These are phyloP conservation scores for Solanum megistacrolobum DNA, from an alignment of 257 asterid genomes.

Conservation along the genomic window DNA sequence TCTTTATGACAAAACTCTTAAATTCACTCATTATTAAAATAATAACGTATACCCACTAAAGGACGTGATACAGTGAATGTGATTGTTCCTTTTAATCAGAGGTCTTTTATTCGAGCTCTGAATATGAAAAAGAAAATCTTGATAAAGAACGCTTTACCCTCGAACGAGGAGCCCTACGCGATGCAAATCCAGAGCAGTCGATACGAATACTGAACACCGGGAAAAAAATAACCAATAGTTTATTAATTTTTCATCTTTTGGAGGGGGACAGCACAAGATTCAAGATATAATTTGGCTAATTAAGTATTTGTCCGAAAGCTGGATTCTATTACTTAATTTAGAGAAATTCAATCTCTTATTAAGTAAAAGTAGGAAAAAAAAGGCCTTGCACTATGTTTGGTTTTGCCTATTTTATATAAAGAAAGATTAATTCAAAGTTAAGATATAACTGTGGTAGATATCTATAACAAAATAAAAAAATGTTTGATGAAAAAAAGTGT, in stretches of 20 bases:
- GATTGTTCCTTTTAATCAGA: too few relatives aligned
- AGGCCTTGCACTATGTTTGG: background rate
- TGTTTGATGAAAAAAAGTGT: background rate
- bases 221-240: background rate
- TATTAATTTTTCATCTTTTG: background rate
- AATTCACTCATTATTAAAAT: background rate
- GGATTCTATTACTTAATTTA: background rate
- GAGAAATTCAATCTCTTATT: background rate
- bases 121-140: too few relatives aligned
- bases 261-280: background rate
- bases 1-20: background rate
- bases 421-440: background rate
- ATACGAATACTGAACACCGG: background rate
- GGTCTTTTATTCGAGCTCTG: too few relatives aligned
- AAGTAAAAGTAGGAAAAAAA: background rate
- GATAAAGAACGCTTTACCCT: too few relatives aligned
- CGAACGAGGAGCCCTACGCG: too few relatives aligned
- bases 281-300: background rate
- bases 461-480: background rate
- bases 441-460: background rate
- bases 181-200: too few relatives aligned
- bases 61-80: background rate
- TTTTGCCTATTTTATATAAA: background rate
- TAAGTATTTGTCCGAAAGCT: background rate
- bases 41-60: background rate